Evolutionary conservation across 139 green algal species (phyloP).

Genomic region (Tetradesmus lagerheimii): DNA sequence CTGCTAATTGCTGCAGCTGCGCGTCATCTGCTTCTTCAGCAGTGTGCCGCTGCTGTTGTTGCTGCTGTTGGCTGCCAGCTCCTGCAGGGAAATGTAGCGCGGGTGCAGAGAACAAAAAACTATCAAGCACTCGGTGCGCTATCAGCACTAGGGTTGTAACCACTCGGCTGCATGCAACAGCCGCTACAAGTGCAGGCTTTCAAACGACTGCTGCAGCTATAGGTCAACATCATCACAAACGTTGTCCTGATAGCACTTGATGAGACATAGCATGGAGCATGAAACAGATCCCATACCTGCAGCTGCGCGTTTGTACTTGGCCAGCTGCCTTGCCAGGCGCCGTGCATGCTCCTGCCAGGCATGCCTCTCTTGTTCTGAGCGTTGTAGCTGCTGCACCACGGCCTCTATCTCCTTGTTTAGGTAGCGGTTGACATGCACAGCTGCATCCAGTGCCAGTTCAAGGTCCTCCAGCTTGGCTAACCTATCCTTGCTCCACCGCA

Average conservation of each 20-base stretch:
- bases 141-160: neutral
- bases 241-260: neutral
- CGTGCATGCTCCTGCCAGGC: constrained; percentile 60
- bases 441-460: constrained; percentile 55
- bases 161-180: no score
- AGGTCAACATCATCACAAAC: neutral
- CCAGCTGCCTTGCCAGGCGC: constrained; percentile 50
- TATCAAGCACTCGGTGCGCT: neutral
- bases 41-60: neutral
- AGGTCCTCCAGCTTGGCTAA: constrained; percentile 56
- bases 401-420: constrained; percentile 59
- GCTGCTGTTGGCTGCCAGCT: neutral
- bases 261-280: neutral
- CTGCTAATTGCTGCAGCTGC: neutral
- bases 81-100: neutral
- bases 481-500: constrained; percentile 3
- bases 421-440: constrained; percentile 60
- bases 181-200: neutral
- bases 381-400: constrained; percentile 30
- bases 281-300: neutral
- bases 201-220: neutral
- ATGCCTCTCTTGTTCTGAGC: constrained; percentile 50
- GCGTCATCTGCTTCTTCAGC: neutral
- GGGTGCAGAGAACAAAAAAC: neutral
- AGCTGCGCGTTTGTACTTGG: constrained; percentile 46